These are phyloP conservation scores for Castanopsis chinensis DNA, from an alignment of 306 rosid species.

Conservation along the genomic window DNA sequence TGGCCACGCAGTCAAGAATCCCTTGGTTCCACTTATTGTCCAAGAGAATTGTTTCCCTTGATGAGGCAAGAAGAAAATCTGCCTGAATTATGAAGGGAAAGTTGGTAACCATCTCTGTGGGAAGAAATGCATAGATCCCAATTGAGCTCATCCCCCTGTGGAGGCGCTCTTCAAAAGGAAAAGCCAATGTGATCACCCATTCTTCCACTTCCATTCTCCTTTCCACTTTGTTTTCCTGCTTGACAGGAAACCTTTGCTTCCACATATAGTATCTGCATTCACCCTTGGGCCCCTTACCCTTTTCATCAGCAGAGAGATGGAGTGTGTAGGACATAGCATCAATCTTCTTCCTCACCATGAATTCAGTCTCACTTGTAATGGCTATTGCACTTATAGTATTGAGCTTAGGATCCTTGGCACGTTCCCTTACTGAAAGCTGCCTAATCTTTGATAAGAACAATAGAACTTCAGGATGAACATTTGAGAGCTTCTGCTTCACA, in stretches of 20 bases:
- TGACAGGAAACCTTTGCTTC: constrained; percentile 67
- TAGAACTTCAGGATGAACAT: no score
- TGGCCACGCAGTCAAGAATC: constrained; percentile 61
- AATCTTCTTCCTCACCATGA: constrained; percentile 24
- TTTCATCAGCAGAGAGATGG: constrained; percentile 45
- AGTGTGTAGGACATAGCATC: constrained; percentile 71
- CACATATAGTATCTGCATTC: constrained; percentile 65
- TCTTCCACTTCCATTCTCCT: constrained; percentile 57
- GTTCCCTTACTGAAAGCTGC: no score
- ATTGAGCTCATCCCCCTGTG: constrained; percentile 38
- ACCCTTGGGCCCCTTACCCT: background rate
- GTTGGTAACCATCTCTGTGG: constrained; percentile 68
- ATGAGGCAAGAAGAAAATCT: constrained; percentile 71
- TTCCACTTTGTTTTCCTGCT: constrained; percentile 43
- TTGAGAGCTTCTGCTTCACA: no score
- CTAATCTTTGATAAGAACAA: no score
- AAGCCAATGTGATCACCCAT: constrained; percentile 59
- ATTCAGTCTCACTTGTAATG: no score
- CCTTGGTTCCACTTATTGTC: constrained; percentile 79
- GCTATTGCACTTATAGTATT: no score
- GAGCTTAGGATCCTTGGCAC: no score
- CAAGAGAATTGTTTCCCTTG: constrained; percentile 65
- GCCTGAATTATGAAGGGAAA: constrained; percentile 81
- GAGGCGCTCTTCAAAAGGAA: constrained; percentile 57
- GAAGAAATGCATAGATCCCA: constrained; percentile 73